Evolutionary conservation across 176 grass and related monocot species (phyloP).

Genomic region (Echinochloa phyllopogon): DNA sequence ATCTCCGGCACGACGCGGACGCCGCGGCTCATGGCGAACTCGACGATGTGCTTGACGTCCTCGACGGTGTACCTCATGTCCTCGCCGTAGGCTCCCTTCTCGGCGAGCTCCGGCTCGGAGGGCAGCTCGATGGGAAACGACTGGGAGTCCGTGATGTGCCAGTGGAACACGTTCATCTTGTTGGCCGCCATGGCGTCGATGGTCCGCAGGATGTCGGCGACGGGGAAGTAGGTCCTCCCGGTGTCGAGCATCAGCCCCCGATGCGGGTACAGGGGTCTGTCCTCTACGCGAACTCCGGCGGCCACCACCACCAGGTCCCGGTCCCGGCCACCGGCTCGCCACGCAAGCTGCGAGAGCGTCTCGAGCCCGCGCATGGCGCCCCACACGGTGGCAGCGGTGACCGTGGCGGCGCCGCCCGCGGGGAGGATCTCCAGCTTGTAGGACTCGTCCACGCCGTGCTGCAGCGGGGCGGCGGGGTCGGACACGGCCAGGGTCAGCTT

Average conservation of each 20-base stretch:
- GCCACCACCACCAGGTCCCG: constrained; percentile 36
- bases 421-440: constrained; percentile 65
- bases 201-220: constrained; percentile 75
- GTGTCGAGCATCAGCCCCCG: constrained; percentile 87
- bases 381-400: constrained; percentile 73
- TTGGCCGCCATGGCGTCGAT: constrained; percentile 87
- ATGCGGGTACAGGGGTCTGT: constrained; percentile 74
- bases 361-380: constrained; percentile 94
- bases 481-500: constrained; percentile 50
- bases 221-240: constrained; percentile 65
- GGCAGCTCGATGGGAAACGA: constrained; percentile 87
- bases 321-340: not conserved
- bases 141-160: constrained; percentile 97
- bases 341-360: constrained; percentile 79
- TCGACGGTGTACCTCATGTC: constrained; percentile 70
- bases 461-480: constrained; percentile 63
- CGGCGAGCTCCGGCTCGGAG: constrained; percentile 70
- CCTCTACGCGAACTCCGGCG: constrained; percentile 61
- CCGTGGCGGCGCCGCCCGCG: constrained; percentile 26
- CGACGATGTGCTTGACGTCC: constrained; percentile 67
- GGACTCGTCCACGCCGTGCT: constrained; percentile 73
- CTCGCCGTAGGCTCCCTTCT: constrained; percentile 68
- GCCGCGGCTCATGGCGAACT: constrained; percentile 66
- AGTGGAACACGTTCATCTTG: constrained; percentile 98
- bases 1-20: constrained; percentile 93